A percentile compares a stretch with the other conserved stretches of the same genome.
Evolutionary conservation across 345 rosid species (phyloP).

Genomic region (Eucalyptus virginea): DNA sequence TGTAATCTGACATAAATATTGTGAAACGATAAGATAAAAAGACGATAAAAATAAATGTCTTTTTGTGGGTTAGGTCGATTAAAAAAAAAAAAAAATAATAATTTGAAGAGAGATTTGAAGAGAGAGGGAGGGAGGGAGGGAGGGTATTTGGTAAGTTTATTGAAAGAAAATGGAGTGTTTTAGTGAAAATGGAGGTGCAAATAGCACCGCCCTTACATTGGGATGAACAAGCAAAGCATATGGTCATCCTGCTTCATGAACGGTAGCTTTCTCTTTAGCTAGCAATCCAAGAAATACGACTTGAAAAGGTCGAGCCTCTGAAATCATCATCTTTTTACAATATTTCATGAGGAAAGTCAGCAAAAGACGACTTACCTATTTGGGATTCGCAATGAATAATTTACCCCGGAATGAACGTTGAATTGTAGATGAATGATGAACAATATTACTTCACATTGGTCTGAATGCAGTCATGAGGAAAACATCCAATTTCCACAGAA

Average conservation of each 20-base stretch:
- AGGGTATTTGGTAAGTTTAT: not conserved
- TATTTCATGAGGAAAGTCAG: not conserved
- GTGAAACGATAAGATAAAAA: not conserved
- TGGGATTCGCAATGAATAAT: too few relatives aligned
- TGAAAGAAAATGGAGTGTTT: not conserved
- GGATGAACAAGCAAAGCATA: not conserved
- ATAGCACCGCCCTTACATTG: not conserved
- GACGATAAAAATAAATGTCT: not conserved
- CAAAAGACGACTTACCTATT: too few relatives aligned
- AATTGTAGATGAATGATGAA: too few relatives aligned
- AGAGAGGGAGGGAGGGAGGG: too few relatives aligned
- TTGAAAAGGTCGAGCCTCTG: not conserved
- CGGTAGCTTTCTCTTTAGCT: not conserved
- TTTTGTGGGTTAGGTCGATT: not conserved
- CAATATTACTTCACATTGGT: too few relatives aligned
- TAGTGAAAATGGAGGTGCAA: not conserved
- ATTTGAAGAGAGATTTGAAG: not conserved
- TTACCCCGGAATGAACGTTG: accelerated
- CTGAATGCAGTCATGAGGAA: too few relatives aligned
- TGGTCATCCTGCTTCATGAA: not conserved
- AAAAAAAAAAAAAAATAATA: not conserved
- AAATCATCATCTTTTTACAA: not conserved
- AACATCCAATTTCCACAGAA: too few relatives aligned
- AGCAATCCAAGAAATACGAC: not conserved
- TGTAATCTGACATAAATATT: not conserved